Percentiles rank a stretch among this genome's conserved stretches.
These are phyloP conservation scores for Lophium mytilinum DNA, from an alignment of 495 filamentous ascomycete genomes.

Conservation along the genomic window DNA sequence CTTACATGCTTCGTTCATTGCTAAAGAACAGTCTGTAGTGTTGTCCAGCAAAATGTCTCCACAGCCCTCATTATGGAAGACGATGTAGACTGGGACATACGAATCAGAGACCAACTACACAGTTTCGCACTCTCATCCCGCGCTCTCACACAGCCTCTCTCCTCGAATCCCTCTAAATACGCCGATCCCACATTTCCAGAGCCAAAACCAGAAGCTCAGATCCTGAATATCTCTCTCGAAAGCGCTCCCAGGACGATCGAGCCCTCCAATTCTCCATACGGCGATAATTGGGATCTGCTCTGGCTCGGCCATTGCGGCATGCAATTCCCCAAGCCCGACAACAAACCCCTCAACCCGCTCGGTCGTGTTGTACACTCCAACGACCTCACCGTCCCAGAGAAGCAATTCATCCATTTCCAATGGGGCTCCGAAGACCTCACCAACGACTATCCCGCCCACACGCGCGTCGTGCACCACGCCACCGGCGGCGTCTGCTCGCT, in stretches of 20 bases:
- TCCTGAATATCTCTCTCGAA: conserved; percentile 12
- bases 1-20: neutral
- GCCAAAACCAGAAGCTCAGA: neutral
- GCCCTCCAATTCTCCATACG: conserved; percentile 39
- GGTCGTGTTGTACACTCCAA: conserved; percentile 17
- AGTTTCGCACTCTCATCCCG: conserved; percentile 3
- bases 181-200: neutral
- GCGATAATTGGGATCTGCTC: conserved; percentile 42
- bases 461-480: conserved; percentile 40
- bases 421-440: conserved; percentile 5
- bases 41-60: conserved; percentile 14
- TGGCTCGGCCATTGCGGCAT: conserved; percentile 26
- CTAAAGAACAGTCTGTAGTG: neutral
- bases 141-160: neutral
- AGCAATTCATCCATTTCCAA: conserved; percentile 2
- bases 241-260: neutral
- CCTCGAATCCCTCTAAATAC: neutral
- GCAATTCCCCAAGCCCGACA: conserved; percentile 17
- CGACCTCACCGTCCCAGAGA: conserved; percentile 24
- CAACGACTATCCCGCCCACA: conserved; percentile 18
- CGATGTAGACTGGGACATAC: conserved; percentile 25
- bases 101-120: conserved; percentile 9
- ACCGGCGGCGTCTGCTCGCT: conserved; percentile 43
- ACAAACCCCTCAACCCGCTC: neutral
- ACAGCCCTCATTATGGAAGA: conserved; percentile 23